Base-by-base conservation (phyloP, 2,329 filamentous ascomycete genomes). In the Epichloe bromicola region DNA sequence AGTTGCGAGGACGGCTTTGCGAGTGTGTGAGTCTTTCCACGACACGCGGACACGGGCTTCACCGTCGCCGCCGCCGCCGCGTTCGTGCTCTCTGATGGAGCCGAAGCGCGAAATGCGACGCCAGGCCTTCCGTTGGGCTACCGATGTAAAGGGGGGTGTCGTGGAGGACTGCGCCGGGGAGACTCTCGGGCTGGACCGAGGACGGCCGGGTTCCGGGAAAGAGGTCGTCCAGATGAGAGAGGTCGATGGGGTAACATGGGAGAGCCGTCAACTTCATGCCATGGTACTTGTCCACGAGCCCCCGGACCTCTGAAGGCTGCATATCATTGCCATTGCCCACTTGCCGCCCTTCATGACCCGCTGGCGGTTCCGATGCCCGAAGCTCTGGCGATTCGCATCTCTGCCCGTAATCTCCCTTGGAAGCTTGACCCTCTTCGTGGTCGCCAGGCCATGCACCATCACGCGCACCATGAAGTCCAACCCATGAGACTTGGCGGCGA, bases 71-170 rank as follows among this genome's bases (percentile, higher is more conserved):
- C 75, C 76, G 44, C 80, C 74, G 41, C 75, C 79, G 3, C 66
- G 64, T 50, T 80, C 70, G 56, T 83, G 73, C 53, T 75, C 76
- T 5, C 78, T 70, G 57, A 74, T 71, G 0, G 80, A 79, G 3
- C 79, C 81, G 51, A 72, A 73, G 5, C 81, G 74, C 7, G 81
- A 82, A 17, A 84, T 64, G 19, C 79, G 77, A 56, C 84, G 83
- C 82, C 82, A 85, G 7, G 72, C 71, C 58, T 79, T 82, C 46
- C 82, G 78, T 62, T 84, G 74, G 2, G 75, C 74, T 3, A 75
- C 73, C 2, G 71, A 69, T 4, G 68, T 67, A 53, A 82, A 82
- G 30, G n/a, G n/a, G n/a, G n/a, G 68, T 75, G 59, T 82, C 77
- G 33, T 62, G 63, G 17, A 78, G 68, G 43, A 75, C 61, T 33